Conservation (phyloP, 768 basidiomycete genomes). For the Kwoniella heveanensis region DNA sequence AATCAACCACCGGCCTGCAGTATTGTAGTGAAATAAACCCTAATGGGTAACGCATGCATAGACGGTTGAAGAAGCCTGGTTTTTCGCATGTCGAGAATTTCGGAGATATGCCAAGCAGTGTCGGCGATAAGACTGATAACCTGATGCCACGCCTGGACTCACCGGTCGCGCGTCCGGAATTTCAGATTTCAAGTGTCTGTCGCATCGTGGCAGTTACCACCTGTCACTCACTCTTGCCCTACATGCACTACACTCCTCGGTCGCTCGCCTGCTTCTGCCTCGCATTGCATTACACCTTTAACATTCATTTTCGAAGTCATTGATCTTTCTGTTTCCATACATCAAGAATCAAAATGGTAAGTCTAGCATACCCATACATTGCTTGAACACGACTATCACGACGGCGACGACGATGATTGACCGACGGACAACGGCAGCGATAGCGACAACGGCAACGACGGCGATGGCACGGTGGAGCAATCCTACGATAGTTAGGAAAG, state of each 20-base stretch:
- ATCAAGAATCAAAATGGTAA: constrained; percentile 34
- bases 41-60: too few species aligned
- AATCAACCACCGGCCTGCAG: too few species aligned
- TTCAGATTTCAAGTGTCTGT: neutral
- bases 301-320: constrained; percentile 6
- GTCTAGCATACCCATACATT: constrained; percentile 9
- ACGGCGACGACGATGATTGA: constrained; percentile 1
- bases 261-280: neutral
- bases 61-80: too few species aligned
- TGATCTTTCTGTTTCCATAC: constrained; percentile 17
- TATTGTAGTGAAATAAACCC: too few species aligned
- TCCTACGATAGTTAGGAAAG: too few species aligned
- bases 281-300: constrained; percentile 4
- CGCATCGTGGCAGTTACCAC: too few species aligned
- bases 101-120: too few species aligned
- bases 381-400: neutral
- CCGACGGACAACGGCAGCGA: neutral
- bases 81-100: too few species aligned
- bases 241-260: too few species aligned
- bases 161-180: neutral
- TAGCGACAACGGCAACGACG: neutral
- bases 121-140: too few species aligned
- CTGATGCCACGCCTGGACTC: constrained; percentile 5
- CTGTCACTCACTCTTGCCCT: too few species aligned
- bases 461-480: too few species aligned